Evolutionary conservation across 2,329 filamentous ascomycete species (phyloP), one percentile per base, ranked within the genome.

Genomic region (Aaosphaeria pasadenensis): DNA sequence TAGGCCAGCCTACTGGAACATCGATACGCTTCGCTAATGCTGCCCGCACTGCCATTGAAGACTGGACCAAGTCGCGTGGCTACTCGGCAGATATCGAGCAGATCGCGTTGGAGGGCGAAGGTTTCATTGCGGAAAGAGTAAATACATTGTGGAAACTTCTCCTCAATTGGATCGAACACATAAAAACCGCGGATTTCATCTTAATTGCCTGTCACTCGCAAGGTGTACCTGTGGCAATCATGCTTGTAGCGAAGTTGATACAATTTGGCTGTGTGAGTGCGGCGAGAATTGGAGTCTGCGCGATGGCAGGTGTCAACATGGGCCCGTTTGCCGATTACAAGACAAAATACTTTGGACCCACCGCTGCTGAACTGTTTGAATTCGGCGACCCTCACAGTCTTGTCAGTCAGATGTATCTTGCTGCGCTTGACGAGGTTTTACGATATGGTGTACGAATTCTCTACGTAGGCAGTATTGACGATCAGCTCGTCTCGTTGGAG

Each of bases 131-230:
- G 3, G 91, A 97, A 53, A 82, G 94, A 5, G 90, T 97, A 1
- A 88, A 95, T 51, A 88, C 95, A 36, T 74, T 99, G 5, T 99
- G 94, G 94, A 95, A 92, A 70, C 78, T 97, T 7, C 77, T 99
- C 47, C 78, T 96, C 30, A 96, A 96, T 68, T 96, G 91, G 89
- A 89, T 96, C 55, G 90, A 96, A 35, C 86, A 92, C 54, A 87
- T 99, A 31, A 85, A 89, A 44, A 82, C 81, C 45, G 91, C 94
- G 0, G 94, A 99, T 70, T 86, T 97, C 52, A 86, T 99, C 39
- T 71, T 99, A 36, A 76, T 99, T n/a, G 90, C 90, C 3, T 96
- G 91, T 51, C 94, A 99, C 69, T 95, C 90, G 3, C 94, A 99
- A 69, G 94, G 94, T 24, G 94, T 97, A 0, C 94, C 94, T 0